Evolutionary conservation across 306 rosid genomes (phyloP).

Genomic region (Medicago lupulina): DNA sequence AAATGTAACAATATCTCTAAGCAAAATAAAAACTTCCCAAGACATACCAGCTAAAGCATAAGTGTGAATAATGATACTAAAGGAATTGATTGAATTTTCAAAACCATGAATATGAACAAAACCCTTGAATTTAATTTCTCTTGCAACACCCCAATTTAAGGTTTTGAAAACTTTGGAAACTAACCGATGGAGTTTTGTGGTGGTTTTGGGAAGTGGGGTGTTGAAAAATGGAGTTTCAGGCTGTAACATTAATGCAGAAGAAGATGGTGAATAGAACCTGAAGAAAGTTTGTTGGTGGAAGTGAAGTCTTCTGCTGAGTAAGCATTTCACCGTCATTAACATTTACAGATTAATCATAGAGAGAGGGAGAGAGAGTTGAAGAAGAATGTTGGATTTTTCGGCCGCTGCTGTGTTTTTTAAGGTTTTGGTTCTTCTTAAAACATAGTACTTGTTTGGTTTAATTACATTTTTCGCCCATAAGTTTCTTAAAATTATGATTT

Average conservation of each 20-base stretch:
- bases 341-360: background rate
- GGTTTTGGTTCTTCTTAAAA: too few relatives aligned
- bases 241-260: conserved; percentile 52
- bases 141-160: conserved; percentile 57
- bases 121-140: conserved; percentile 51
- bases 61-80: conserved; percentile 56
- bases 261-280: conserved; percentile 39
- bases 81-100: conserved; percentile 44
- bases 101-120: conserved; percentile 13
- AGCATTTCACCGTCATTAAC: conserved; percentile 7
- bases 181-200: conserved; percentile 39
- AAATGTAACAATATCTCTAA: conserved; percentile 46
- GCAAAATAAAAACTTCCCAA: conserved; percentile 59
- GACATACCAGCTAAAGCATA: conserved; percentile 62
- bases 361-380: too few relatives aligned
- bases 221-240: conserved; percentile 51
- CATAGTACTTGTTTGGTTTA: too few relatives aligned
- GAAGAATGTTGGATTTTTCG: too few relatives aligned
- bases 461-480: too few relatives aligned
- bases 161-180: conserved; percentile 60
- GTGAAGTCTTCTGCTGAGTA: conserved; percentile 32
- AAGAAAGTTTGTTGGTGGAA: conserved; percentile 28
- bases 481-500: too few relatives aligned
- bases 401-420: too few relatives aligned
- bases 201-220: background rate